phyloP scores from a whole-genome alignment of 805 yeast species.

The Nakazawaea ernobii region DNA sequence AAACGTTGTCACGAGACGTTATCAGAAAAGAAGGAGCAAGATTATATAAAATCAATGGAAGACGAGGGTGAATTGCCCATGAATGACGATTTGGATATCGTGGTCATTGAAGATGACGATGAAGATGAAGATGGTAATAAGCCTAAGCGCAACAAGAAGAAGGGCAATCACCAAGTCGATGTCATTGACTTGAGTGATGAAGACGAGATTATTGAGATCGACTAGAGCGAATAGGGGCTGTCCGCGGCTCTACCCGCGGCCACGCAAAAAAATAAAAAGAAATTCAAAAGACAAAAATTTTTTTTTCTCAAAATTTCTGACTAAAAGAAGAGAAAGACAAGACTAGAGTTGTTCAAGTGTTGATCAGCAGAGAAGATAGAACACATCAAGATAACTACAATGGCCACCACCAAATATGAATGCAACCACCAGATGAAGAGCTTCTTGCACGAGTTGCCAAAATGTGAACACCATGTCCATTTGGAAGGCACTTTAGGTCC shows the following conservation, averaged over 20 bases:
- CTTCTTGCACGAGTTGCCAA: slow-evolving; percentile 68
- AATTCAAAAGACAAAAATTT: too few relatives aligned
- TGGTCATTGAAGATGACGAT: slow-evolving; percentile 21
- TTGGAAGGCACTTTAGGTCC: slow-evolving; percentile 81
- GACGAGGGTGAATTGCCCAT: slow-evolving; percentile 28
- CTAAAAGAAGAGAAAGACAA: neutral
- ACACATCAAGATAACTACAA: neutral
- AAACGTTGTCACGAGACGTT: slow-evolving; percentile 35
- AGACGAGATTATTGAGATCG: neutral
- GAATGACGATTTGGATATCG: slow-evolving; percentile 38
- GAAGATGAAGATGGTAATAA: slow-evolving; percentile 4
- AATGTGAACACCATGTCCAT: slow-evolving; percentile 85
- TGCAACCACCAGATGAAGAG: slow-evolving; percentile 32
- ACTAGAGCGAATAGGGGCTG: too few relatives aligned
- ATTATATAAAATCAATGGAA: slow-evolving; percentile 19
- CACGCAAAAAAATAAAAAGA: too few relatives aligned
- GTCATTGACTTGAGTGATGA: neutral
- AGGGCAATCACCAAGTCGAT: neutral
- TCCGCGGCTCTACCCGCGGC: too few relatives aligned
- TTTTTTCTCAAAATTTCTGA: neutral
- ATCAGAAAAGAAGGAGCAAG: slow-evolving; percentile 16
- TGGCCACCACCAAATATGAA: slow-evolving; percentile 17
- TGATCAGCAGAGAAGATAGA: too few relatives aligned
- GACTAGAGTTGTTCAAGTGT: too few relatives aligned
- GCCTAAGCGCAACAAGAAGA: neutral